Conservation (phyloP, 805 yeast species). For the Blastobotrys mokoenaii region DNA sequence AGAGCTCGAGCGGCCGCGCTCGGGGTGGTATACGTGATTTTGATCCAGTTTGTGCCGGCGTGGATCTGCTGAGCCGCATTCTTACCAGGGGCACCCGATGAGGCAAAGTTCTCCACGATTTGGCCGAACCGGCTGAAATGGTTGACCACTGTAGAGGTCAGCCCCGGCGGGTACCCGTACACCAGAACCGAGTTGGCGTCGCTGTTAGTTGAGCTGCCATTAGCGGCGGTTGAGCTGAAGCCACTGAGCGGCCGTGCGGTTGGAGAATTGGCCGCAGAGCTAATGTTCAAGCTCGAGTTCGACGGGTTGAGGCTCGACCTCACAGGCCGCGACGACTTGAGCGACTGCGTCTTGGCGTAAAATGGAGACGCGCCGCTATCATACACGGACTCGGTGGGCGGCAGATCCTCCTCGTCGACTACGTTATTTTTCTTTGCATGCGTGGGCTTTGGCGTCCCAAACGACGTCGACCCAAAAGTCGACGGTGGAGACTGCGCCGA, state of each 20-base stretch:
- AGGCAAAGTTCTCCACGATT: constrained; percentile 66
- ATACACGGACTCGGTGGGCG: constrained; percentile 18
- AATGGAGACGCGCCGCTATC: constrained; percentile 15
- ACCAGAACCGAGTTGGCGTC: constrained; percentile 65
- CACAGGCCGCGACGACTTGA: neutral
- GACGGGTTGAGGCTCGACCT: neutral
- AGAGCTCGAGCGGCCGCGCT: constrained; percentile 75
- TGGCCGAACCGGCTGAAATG: constrained; percentile 75
- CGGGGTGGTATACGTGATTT: constrained; percentile 70
- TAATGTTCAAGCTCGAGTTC: neutral
- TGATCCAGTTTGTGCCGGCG: constrained; percentile 87
- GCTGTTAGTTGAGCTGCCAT: neutral
- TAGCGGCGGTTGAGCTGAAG: constrained; percentile 3
- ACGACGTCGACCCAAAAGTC: constrained; percentile 8
- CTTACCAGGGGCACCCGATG: constrained; percentile 24
- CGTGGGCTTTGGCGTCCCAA: constrained; percentile 22
- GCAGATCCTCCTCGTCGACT: constrained; percentile 17
- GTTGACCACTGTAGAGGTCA: constrained; percentile 56
- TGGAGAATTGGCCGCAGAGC: neutral
- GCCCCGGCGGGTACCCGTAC: constrained; percentile 79
- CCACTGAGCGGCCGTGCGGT: neutral
- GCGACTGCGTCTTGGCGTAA: neutral
- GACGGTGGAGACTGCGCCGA: constrained; percentile 3
- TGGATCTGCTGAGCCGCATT: constrained; percentile 35
- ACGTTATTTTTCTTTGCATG: constrained; percentile 10